Evolutionary conservation across 345 rosid genomes (phyloP), one percentile per base, ranked within the genome.

Genomic region (Gynandropsis gynandra): DNA sequence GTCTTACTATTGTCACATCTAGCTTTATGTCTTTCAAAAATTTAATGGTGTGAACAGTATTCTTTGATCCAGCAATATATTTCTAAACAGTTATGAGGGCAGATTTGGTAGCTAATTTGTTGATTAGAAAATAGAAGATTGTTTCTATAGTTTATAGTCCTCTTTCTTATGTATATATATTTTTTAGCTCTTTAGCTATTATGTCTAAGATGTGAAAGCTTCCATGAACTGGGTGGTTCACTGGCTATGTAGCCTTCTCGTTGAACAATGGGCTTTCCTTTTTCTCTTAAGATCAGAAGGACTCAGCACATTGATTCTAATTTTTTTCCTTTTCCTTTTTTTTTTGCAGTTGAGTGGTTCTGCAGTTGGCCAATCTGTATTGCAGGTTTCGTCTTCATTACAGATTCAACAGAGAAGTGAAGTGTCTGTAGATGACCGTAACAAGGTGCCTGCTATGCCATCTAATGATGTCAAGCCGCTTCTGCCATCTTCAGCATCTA

Each of bases 381-480:
- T 64, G 62, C 89, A 77, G 54, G 68, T 63, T 61, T 63, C 87
- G 50, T 77, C 82, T 32, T 36, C 65, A 27, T 54, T 72, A 19
- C 84, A 72, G 51, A 61, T 71, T 72, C 89, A 81, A 47, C 84
- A 59, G 59, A 77, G 72, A 53, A 74, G 54, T 56, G 96, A 90
- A 56, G 61, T 57, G 56, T 58, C 74, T 56, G 47, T 66, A 39
- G 96, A 86, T 58, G 98, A 86, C 10, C 74, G 75, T 54, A 72
- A 61, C 52, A 82, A 71, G 59, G 50, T 60, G 18, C 70, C 68
- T 42, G 54, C 56, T 50, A 34, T 56, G 27, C 47, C 80, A 52
- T 64, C 70, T 8, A 69, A 10, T 56, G 89, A 80, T 17, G 45
- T 33, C 39, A 87, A 76, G 56, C 72, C 68, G 15, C 67, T 67